Evolutionary conservation across 345 rosid genomes (phyloP), one percentile per base, ranked within the genome.

Genomic region (Citrus hindsii): DNA sequence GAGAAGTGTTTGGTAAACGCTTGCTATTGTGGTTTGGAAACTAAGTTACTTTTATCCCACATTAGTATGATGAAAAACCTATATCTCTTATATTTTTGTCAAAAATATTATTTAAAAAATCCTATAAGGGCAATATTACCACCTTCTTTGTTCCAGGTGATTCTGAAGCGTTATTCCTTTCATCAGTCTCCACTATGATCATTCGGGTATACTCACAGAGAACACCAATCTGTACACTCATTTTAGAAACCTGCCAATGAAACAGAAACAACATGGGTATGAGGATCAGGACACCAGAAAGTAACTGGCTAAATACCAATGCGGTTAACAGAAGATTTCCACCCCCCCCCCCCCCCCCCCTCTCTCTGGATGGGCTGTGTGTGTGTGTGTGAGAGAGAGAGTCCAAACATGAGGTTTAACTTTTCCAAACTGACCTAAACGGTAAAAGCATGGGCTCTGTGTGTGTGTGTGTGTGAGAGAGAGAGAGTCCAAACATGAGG

Each of bases 151-250:
- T 68, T 68, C 77, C 65, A 24, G 83, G 78, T 70, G 82, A 67
- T 74, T 85, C 90, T 24, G 61, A 69, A 72, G 83, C 82, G 72
- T 86, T 80, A 66, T 37, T 79, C 79, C 24, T 84, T 82, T 83
- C 85, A 32, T 84, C 81, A 24, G 81, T 79, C 85, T 92, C 96
- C 10, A 86, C 72, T 27, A 92, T 72, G 77, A 85, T 72, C 96
- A 95, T 86, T 53, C 84, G 87, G 53, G 94, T 93, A 68, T 92
- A 93, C 81, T 95, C 98, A 2, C 96, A 93, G 32, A 85, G 79
- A 25, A 89, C 77, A 19, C 93, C 87, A 22, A 83, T 86, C 46
- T 85, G 88, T 78, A 87, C 78, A 79, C 99, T 93, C 74, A 92
- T 83, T 77, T 90, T 87, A 58, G 89, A 81, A 77, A 91, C 87